Percentiles rank a stretch among this genome's conserved stretches.
Evolutionary conservation across 2,329 filamentous ascomycete genomes (phyloP).

Genomic region (Lithohypha guttulata): DNA sequence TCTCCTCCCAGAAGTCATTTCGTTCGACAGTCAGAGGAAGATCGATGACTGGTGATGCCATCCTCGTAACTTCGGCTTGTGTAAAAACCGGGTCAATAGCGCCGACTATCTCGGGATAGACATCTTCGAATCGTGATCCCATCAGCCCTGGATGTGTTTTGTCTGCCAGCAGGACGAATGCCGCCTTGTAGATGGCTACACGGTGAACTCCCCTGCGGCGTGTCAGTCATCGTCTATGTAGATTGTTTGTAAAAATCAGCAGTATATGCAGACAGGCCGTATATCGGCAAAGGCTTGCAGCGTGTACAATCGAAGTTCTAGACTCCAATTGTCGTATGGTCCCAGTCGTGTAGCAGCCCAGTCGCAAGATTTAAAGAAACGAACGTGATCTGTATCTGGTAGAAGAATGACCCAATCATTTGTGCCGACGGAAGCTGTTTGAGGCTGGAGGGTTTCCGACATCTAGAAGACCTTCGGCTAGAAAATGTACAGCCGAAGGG

Average conservation of each 20-base stretch:
- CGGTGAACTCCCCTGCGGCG: constrained; percentile 53
- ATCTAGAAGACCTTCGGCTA: too few species aligned
- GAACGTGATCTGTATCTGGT: constrained; percentile 23
- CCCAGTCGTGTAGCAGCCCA: constrained; percentile 41
- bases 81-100: not conserved
- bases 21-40: not conserved
- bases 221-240: not conserved
- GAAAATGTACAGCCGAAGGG: too few species aligned
- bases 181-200: constrained; percentile 60
- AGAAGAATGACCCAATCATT: constrained; percentile 11
- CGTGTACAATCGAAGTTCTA: constrained; percentile 37
- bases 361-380: constrained; percentile 33
- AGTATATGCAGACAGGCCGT: constrained; percentile 31
- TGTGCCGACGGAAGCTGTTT: not conserved
- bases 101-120: not conserved
- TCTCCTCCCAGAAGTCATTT: constrained; percentile 1
- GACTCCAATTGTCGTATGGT: constrained; percentile 37
- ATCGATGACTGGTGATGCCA: not conserved
- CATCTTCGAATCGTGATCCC: constrained; percentile 43
- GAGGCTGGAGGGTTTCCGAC: too few species aligned
- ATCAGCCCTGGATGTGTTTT: constrained; percentile 65
- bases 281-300: constrained; percentile 38
- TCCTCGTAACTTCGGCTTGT: not conserved
- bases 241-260: constrained; percentile 47
- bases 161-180: constrained; percentile 58